These are phyloP conservation scores for Elymus sibiricus DNA, from an alignment of 176 grass and related monocot species.

Conservation along the genomic window DNA sequence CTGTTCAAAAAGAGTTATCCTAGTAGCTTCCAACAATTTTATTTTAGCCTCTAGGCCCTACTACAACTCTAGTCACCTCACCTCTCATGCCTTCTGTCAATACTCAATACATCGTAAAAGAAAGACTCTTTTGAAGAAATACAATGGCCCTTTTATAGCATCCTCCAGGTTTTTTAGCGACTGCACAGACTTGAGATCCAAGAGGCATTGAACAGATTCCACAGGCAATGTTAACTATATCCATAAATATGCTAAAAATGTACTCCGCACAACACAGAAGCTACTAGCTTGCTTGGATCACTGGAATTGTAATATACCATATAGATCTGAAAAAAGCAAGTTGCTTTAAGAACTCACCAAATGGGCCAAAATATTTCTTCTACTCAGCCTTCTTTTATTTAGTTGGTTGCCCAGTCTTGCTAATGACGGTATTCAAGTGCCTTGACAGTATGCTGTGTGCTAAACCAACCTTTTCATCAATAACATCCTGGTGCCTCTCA, in stretches of 20 bases:
- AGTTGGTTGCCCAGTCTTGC: conserved; percentile 37
- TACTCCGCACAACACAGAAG: neutral
- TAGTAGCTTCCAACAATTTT: neutral
- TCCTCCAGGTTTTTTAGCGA: neutral
- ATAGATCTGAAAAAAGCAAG: neutral
- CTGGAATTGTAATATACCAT: conserved; percentile 11
- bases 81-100: neutral
- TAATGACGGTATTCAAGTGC: conserved; percentile 41
- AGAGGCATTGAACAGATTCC: neutral
- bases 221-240: neutral
- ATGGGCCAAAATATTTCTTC: conserved; percentile 4
- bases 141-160: neutral
- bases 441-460: conserved; percentile 52
- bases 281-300: neutral
- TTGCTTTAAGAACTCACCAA: conserved; percentile 29
- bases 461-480: conserved; percentile 77
- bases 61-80: neutral
- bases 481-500: conserved; percentile 83
- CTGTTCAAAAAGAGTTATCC: neutral
- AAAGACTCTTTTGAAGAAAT: neutral
- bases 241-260: neutral
- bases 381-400: conserved; percentile 97
- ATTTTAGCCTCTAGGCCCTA: neutral
- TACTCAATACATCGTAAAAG: neutral
- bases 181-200: neutral